Conservation (phyloP, 345 rosid genomes). For the Ceriops zippeliana region DNA sequence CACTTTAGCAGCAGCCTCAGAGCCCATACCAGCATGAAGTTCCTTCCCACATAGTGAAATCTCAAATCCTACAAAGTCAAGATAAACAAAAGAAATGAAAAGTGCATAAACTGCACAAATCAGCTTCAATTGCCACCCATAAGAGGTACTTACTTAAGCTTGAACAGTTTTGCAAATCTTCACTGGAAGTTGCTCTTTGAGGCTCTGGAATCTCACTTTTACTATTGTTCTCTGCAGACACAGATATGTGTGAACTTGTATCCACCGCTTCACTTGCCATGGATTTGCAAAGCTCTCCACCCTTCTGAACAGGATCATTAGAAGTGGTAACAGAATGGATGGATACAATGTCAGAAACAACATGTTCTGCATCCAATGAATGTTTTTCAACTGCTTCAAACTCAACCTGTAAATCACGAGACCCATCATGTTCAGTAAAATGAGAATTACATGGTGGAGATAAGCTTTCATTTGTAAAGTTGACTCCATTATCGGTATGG, state of each 20-base stretch:
- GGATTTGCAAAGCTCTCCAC: constrained; percentile 35
- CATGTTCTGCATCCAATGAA: constrained; percentile 11
- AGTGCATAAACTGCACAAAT: constrained; percentile 13
- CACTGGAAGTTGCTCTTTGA: constrained; percentile 28
- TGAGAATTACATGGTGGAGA: constrained; percentile 20
- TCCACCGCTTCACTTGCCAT: constrained; percentile 30
- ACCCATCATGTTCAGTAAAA: constrained; percentile 15
- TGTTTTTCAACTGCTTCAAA: constrained; percentile 14
- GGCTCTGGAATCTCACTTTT: constrained; percentile 35
- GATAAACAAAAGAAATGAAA: constrained; percentile 17
- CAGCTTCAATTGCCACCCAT: constrained; percentile 10
- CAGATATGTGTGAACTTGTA: constrained; percentile 17
- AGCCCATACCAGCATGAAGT: constrained; percentile 71
- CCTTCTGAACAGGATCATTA: constrained; percentile 27
- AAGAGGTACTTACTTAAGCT: constrained; percentile 37
- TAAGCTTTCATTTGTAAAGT: constrained; percentile 15
- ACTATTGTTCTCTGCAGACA: constrained; percentile 28
- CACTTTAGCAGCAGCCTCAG: constrained; percentile 64
- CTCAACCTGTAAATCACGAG: constrained; percentile 16
- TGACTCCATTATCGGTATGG: constrained; percentile 31
- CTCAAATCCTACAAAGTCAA: constrained; percentile 57
- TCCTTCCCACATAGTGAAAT: constrained; percentile 81
- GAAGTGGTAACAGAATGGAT: constrained; percentile 18
- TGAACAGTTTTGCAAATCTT: constrained; percentile 23
- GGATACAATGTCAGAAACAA: constrained; percentile 25